phyloP scores from a whole-genome alignment of 2,329 filamentous ascomycete species.

The Colletotrichum sp. region DNA sequence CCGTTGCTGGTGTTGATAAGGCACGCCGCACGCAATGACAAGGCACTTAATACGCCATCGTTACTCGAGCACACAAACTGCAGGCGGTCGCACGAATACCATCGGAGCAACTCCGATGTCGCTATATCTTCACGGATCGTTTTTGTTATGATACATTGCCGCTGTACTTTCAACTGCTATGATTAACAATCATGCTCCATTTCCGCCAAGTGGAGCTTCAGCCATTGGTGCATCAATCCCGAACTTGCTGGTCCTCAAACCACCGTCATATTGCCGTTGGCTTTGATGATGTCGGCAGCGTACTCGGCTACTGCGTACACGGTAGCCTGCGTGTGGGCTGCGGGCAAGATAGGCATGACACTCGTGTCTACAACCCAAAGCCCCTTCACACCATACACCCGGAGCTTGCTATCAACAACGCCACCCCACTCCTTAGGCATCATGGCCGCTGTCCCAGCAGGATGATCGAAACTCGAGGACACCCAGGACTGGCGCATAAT shows the following conservation, averaged over 20 bases:
- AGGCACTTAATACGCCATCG: neutral
- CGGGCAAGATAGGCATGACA: slow-evolving; percentile 36
- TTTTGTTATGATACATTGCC: neutral
- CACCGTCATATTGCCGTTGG: neutral
- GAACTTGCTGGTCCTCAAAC: neutral
- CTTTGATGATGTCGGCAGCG: slow-evolving; percentile 33
- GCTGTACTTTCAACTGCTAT: neutral
- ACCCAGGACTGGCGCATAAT: slow-evolving; percentile 22
- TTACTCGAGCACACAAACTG: neutral
- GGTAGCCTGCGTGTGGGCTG: slow-evolving; percentile 34
- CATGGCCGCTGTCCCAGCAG: slow-evolving; percentile 36
- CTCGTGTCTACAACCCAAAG: slow-evolving; percentile 42
- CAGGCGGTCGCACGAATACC: neutral
- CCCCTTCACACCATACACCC: slow-evolving; percentile 36
- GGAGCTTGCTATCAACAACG: slow-evolving; percentile 36
- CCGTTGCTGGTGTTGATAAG: neutral
- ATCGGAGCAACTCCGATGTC: neutral
- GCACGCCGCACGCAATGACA: neutral
- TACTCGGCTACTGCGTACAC: slow-evolving; percentile 35
- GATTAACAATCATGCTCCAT: neutral
- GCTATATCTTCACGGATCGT: neutral
- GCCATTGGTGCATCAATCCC: neutral
- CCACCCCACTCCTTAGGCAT: slow-evolving; percentile 35
- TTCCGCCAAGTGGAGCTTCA: neutral
- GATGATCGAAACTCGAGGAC: slow-evolving; percentile 26